Evolutionary conservation across 371 early-diverging fungal species (phyloP).

Genomic region (Nematocida sp.): DNA sequence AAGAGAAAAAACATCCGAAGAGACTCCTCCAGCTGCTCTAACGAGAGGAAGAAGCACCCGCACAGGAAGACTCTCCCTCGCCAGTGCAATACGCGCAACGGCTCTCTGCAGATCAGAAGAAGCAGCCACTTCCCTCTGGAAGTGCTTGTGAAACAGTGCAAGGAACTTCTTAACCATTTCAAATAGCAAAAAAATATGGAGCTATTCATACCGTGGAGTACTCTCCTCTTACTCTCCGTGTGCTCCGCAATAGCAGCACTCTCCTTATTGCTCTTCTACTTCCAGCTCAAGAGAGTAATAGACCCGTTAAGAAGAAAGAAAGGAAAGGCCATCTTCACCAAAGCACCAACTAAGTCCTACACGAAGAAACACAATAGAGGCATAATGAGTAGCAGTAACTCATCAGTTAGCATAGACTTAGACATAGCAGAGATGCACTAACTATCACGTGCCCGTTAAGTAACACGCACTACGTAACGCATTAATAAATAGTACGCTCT

Average conservation of each 20-base stretch:
- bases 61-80: not conserved
- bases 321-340: constrained; percentile 10
- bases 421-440: constrained; percentile 44
- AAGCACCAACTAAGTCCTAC: too few species aligned
- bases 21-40: not conserved
- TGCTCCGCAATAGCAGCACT: not conserved
- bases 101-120: not conserved
- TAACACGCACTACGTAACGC: not conserved
- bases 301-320: constrained; percentile 14
- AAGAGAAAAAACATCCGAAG: not conserved
- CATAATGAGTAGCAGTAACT: constrained; percentile 48
- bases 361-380: constrained; percentile 8
- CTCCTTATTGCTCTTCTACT: constrained; percentile 26
- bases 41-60: not conserved
- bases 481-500: not conserved
- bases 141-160: constrained; percentile 34
- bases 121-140: constrained; percentile 7
- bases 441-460: too few species aligned
- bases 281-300: not conserved
- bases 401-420: constrained; percentile 41
- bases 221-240: not conserved
- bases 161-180: constrained; percentile 14
- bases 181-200: constrained; percentile 33
- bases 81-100: not conserved
- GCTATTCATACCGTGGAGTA: constrained; percentile 6